A percentile compares a stretch with the other conserved stretches of the same genome.
These are phyloP conservation scores for Fusarium pseudoanthophilum DNA, from an alignment of 2,329 filamentous ascomycete genomes.

Conservation along the genomic window DNA sequence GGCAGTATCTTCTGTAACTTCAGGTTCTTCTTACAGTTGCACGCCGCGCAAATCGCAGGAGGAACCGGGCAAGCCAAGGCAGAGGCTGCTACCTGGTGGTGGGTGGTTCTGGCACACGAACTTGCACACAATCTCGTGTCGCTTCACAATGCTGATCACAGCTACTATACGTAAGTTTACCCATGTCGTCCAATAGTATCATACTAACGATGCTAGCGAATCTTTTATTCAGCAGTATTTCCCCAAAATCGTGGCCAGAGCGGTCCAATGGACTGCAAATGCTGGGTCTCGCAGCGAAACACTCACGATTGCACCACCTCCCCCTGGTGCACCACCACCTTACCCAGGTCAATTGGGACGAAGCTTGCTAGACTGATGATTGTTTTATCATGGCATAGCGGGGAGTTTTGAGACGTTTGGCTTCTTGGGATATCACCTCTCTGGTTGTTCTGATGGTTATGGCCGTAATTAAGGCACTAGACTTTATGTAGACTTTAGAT, in stretches of 20 bases:
- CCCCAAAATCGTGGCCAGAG: slow-evolving; percentile 71
- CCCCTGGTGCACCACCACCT: slow-evolving; percentile 37
- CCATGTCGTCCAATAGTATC: neutral
- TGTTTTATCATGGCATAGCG: slow-evolving; percentile 18
- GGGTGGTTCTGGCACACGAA: slow-evolving; percentile 95
- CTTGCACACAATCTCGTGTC: slow-evolving; percentile 91
- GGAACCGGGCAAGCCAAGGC: slow-evolving; percentile 60
- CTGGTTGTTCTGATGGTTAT: neutral
- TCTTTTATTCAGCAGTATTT: slow-evolving; percentile 84
- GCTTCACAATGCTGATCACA: slow-evolving; percentile 81
- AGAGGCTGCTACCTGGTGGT: slow-evolving; percentile 88
- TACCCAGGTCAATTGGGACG: slow-evolving; percentile 13
- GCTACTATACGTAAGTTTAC: slow-evolving; percentile 76
- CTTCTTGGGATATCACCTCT: slow-evolving; percentile 1
- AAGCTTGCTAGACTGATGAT: slow-evolving; percentile 40
- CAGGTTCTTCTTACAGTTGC: slow-evolving; percentile 84
- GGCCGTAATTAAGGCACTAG: neutral
- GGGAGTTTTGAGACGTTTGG: slow-evolving; percentile 32
- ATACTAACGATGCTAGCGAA: slow-evolving; percentile 62
- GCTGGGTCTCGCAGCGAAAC: slow-evolving; percentile 6
- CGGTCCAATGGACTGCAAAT: slow-evolving; percentile 51
- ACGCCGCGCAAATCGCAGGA: slow-evolving; percentile 62
- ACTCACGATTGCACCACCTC: slow-evolving; percentile 27
- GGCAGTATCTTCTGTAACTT: slow-evolving; percentile 96
- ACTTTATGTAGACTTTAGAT: slow-evolving; percentile 31